phyloP scores from a whole-genome alignment of 139 green algal genomes.

The Protoeuglena noctilucae region DNA sequence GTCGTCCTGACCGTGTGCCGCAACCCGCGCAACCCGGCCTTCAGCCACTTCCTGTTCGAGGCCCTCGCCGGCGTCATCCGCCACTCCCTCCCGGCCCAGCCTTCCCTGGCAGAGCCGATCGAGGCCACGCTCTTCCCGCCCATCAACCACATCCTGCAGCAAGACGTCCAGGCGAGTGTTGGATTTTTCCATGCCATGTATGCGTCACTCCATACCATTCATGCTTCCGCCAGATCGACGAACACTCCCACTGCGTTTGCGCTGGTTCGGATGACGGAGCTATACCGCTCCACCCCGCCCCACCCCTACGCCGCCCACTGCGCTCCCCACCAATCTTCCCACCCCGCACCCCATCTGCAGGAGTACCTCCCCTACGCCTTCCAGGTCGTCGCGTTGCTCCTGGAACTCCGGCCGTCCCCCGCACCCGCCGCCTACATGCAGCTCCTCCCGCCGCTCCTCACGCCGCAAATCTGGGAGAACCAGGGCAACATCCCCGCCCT shows the following conservation, averaged over 20 bases:
- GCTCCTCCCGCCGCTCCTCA: slow-evolving; percentile 75
- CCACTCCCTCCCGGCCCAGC: slow-evolving; percentile 18
- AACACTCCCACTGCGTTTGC: too few relatives aligned
- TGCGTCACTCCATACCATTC: too few relatives aligned
- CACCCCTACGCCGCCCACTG: slow-evolving; percentile 5
- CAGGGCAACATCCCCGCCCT: slow-evolving; percentile 83
- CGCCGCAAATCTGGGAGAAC: slow-evolving; percentile 76
- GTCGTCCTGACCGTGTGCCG: slow-evolving; percentile 69
- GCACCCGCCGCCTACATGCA: slow-evolving; percentile 57
- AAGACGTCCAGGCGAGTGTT: slow-evolving; percentile 73
- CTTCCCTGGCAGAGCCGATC: slow-evolving; percentile 31
- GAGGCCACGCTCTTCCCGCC: slow-evolving; percentile 82
- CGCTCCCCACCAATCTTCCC: too few relatives aligned
- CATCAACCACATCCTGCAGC: slow-evolving; percentile 73
- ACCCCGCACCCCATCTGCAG: too few relatives aligned
- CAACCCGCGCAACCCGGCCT: slow-evolving; percentile 85
- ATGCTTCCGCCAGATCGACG: too few relatives aligned
- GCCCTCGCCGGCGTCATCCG: slow-evolving; percentile 71
- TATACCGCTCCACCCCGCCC: neutral
- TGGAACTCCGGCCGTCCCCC: slow-evolving; percentile 48
- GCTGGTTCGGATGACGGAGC: too few relatives aligned
- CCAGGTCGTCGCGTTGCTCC: slow-evolving; percentile 78
- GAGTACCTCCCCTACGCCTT: slow-evolving; percentile 83
- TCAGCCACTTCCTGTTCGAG: slow-evolving; percentile 99
- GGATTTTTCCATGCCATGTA: too few relatives aligned